Base-by-base conservation (phyloP, 352 stramenopile species). In the Pythium oligandrum region DNA sequence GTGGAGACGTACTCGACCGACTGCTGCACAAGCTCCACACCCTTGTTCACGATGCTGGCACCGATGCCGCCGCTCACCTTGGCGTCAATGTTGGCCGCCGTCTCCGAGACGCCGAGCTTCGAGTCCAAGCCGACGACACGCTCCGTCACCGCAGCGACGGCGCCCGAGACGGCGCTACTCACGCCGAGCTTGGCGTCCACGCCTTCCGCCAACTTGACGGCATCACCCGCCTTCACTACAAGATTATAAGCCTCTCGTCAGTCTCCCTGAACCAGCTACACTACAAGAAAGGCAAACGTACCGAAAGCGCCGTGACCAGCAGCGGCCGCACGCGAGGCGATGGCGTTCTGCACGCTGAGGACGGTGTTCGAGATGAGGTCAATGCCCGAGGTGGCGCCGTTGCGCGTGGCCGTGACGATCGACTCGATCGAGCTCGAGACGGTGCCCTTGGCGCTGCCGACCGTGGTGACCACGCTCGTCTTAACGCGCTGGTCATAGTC, bases 11-110 rank as follows among this genome's bases (percentile, higher is more conserved):
- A 90, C 40, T 83, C 78, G 17, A 92, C 71, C 36, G 72, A 83
- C 50, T 70, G 55, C 39, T 71, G 40, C 42, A 71, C 53, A 36
- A 75, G 54, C 30, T 58, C 57, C 4, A 68, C 48, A 11, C 55
- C 56, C 45, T 60, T 78, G 57, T 83, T 75, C 46, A 89, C 75
- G n/a, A 92, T 64, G n/a, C 68, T 78, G 5, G 71, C 71, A 40
- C 73, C 82, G 4, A 92, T 64, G 7, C 82, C 82, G 31, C 82
- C 82, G 45, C 67, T 90, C 26, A 92, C 73, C 58, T 86, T 87
- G 55, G 76, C 75, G 57, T 92, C 82, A 47, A 92, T 63, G 42
- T 77, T 76, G 40, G 74, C 61, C 26, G 77, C 78, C 4, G 67
- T 86, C n/a, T 83, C 71, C 31, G 76, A 86, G 40, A 92, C 73